Conservation (phyloP, 495 filamentous ascomycete species). For the Tuber borchii region DNA sequence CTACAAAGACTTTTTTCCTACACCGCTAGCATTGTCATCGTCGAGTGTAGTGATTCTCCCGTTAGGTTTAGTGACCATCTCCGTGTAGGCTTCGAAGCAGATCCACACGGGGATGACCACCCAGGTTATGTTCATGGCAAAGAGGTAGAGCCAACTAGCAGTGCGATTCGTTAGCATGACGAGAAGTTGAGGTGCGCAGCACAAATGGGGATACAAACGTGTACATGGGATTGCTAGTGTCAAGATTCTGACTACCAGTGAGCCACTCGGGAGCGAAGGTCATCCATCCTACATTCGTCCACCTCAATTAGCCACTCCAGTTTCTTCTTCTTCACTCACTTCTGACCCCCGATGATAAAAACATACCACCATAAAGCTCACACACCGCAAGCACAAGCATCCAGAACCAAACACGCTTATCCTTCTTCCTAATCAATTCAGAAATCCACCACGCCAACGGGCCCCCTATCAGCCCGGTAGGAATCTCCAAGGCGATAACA, state of each 20-base stretch:
- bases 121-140: conserved; percentile 91
- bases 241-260: conserved; percentile 65
- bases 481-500: conserved; percentile 72
- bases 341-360: not conserved
- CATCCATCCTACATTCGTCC: conserved; percentile 60
- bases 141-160: conserved; percentile 65
- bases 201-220: conserved; percentile 44
- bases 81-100: conserved; percentile 56
- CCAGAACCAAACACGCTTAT: conserved; percentile 56
- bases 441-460: conserved; percentile 66
- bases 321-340: not conserved
- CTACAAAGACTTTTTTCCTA: not conserved
- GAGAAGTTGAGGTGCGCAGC: too few relatives aligned
- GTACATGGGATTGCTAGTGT: conserved; percentile 78
- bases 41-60: not conserved
- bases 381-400: conserved; percentile 75
- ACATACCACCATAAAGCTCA: conserved; percentile 79
- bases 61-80: conserved; percentile 7
- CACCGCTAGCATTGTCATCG: not conserved
- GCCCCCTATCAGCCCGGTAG: conserved; percentile 75
- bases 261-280: conserved; percentile 95
- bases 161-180: not conserved
- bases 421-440: conserved; percentile 55
- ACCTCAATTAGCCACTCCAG: conserved; percentile 2
- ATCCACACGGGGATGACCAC: conserved; percentile 74